Conservation (phyloP, 805 yeast genomes). For the Teunomyces cretensis region DNA sequence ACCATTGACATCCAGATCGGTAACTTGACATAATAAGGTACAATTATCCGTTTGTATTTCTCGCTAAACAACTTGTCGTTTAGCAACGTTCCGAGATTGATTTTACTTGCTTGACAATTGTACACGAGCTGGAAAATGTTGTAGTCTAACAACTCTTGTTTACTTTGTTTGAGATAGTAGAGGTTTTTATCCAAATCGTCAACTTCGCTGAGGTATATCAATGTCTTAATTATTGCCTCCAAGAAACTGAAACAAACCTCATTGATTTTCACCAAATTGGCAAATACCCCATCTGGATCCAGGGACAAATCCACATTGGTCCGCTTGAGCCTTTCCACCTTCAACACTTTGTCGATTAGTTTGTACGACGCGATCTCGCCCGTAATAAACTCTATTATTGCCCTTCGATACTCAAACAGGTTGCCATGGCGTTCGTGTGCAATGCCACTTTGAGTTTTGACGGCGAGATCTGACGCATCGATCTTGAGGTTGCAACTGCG, state of each 20-base stretch:
- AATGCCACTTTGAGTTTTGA: neutral
- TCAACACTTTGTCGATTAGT: neutral
- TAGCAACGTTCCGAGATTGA: slow-evolving; percentile 12
- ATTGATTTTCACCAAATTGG: neutral
- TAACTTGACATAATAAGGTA: neutral
- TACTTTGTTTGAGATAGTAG: neutral
- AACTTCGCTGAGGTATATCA: neutral
- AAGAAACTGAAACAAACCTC: neutral
- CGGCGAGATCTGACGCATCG: neutral
- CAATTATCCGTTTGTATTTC: neutral
- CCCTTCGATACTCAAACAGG: neutral
- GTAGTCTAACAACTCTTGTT: neutral
- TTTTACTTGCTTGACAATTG: slow-evolving; percentile 5
- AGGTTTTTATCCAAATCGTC: neutral
- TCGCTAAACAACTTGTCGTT: slow-evolving; percentile 6
- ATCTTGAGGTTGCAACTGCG: neutral
- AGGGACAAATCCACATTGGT: too few relatives aligned
- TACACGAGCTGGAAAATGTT: slow-evolving; percentile 8
- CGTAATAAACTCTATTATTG: neutral
- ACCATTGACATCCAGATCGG: neutral
- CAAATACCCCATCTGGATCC: neutral
- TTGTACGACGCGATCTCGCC: neutral
- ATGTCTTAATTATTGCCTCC: neutral
- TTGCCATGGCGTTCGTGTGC: neutral
- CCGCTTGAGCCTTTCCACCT: neutral